Evolutionary conservation across 257 asterid genomes (phyloP).

Genomic region (Nicotiana undulata): DNA sequence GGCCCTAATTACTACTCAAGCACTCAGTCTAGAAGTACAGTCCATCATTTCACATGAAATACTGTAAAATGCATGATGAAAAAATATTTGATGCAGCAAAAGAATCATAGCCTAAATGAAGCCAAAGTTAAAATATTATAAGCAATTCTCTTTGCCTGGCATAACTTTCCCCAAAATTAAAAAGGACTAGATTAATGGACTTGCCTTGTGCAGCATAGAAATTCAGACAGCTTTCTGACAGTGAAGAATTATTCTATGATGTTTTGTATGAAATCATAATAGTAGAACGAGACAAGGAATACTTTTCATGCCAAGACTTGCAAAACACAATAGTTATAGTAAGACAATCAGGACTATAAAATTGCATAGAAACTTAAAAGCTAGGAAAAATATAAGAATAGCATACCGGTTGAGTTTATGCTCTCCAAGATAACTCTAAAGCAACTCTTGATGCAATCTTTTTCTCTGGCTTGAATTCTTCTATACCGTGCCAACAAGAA

Average conservation of each 20-base stretch:
- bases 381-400: slow-evolving; percentile 1
- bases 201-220: background rate
- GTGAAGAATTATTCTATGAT: background rate
- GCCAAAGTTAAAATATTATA: no score
- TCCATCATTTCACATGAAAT: no score
- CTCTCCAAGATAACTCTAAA: slow-evolving; percentile 58
- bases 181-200: background rate
- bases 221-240: background rate
- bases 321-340: background rate
- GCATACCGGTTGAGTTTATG: slow-evolving; percentile 57
- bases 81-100: no score
- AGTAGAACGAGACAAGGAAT: background rate
- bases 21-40: no score
- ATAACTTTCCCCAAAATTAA: background rate
- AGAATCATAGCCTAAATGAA: no score
- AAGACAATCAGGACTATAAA: background rate
- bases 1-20: no score
- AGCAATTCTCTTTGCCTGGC: no score
- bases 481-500: slow-evolving; percentile 40
- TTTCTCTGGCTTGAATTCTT: slow-evolving; percentile 48
- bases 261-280: background rate
- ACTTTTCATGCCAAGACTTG: background rate
- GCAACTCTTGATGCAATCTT: slow-evolving; percentile 61
- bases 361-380: background rate
- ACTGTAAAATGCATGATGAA: no score